Evolutionary conservation across 2,329 filamentous ascomycete genomes (phyloP).

Genomic region (Trichoderma koningii): DNA sequence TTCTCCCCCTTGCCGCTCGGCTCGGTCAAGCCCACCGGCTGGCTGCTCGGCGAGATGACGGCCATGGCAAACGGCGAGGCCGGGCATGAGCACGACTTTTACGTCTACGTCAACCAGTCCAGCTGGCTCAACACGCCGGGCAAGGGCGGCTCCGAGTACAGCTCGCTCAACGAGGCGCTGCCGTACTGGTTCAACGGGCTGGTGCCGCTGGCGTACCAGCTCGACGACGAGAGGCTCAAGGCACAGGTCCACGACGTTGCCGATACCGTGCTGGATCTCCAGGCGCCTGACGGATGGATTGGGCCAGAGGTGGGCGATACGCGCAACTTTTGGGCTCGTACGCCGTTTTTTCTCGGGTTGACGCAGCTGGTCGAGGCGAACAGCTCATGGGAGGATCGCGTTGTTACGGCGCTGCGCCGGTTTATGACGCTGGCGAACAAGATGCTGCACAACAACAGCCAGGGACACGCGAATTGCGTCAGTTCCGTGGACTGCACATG

Average conservation of each 20-base stretch:
- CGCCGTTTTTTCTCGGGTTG: constrained; percentile 39
- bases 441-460: constrained; percentile 57
- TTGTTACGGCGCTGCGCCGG: constrained; percentile 30
- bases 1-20: constrained; percentile 46
- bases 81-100: constrained; percentile 57
- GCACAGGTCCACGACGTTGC: constrained; percentile 43
- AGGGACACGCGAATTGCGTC: constrained; percentile 50
- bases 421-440: constrained; percentile 49
- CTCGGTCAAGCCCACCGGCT: constrained; percentile 53
- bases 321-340: constrained; percentile 40
- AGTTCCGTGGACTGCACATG: constrained; percentile 43
- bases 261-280: constrained; percentile 47
- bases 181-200: constrained; percentile 64
- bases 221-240: constrained; percentile 48
- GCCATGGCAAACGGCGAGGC: constrained; percentile 54
- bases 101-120: constrained; percentile 52
- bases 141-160: constrained; percentile 54
- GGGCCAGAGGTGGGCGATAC: constrained; percentile 39
- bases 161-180: constrained; percentile 56
- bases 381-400: constrained; percentile 30
- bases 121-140: constrained; percentile 45
- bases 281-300: constrained; percentile 56
- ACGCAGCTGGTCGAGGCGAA: constrained; percentile 41
- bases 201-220: constrained; percentile 56
- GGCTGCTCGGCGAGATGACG: constrained; percentile 53